These are phyloP conservation scores for Plantago lanceolata DNA, from an alignment of 305 asterid genomes.

Conservation along the genomic window DNA sequence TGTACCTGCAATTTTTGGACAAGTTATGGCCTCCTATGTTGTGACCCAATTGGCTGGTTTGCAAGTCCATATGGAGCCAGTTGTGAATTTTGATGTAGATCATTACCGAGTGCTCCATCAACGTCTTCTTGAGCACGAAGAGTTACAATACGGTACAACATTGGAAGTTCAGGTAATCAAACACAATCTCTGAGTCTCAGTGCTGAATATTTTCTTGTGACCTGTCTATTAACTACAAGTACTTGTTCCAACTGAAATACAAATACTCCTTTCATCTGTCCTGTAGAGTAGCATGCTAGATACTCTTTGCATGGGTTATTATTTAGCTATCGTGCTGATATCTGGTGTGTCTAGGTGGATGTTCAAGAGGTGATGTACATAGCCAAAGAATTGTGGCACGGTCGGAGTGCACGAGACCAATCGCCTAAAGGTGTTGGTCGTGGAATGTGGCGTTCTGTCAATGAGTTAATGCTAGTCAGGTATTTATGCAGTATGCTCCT, in stretches of 20 bases:
- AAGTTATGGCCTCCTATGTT: slow-evolving; percentile 91
- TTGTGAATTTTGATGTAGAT: slow-evolving; percentile 78
- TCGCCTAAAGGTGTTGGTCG: slow-evolving; percentile 80
- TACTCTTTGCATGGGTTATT: not conserved
- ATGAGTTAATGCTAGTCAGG: slow-evolving; percentile 88
- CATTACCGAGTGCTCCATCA: slow-evolving; percentile 79
- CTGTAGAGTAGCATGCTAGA: not conserved
- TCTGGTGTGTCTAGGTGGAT: slow-evolving; percentile 59
- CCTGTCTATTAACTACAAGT: no score
- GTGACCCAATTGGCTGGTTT: slow-evolving; percentile 69
- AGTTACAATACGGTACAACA: slow-evolving; percentile 72
- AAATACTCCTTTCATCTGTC: slow-evolving; percentile 4
- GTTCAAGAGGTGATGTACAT: slow-evolving; percentile 82
- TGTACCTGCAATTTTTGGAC: slow-evolving; percentile 95
- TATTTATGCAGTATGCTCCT: slow-evolving; percentile 17
- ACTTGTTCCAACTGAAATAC: not conserved
- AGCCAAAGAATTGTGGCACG: slow-evolving; percentile 89
- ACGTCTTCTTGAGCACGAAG: slow-evolving; percentile 92
- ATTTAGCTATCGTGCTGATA: no score
- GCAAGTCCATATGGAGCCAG: slow-evolving; percentile 81
- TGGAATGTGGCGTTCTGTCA: slow-evolving; percentile 95
- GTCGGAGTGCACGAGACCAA: slow-evolving; percentile 88
- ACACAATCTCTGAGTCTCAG: no score
- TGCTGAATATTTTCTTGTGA: no score
- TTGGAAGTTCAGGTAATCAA: slow-evolving; percentile 65